Evolutionary conservation across 441 rosid genomes (phyloP).

Genomic region (Pelargonium fulgidum): DNA sequence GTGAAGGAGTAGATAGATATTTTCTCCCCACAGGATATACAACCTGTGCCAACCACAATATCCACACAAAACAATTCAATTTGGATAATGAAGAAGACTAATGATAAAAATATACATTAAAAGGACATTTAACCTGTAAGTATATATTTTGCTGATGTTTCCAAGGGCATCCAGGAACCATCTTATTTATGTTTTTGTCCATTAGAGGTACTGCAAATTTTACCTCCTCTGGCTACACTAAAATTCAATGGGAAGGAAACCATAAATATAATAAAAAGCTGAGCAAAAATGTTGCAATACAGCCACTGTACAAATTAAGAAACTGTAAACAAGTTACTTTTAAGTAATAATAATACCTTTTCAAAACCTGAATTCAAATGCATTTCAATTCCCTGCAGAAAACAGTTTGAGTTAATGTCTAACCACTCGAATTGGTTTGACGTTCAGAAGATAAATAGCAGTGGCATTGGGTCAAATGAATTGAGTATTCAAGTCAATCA

Average conservation of each 20-base stretch:
- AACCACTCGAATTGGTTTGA: not conserved
- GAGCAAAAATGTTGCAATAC: not conserved
- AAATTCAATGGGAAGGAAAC: conserved; percentile 48
- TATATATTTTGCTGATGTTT: conserved; percentile 73
- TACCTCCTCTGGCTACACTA: conserved; percentile 86
- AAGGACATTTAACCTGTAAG: conserved; percentile 56
- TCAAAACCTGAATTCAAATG: conserved; percentile 64
- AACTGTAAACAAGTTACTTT: conserved; percentile 15
- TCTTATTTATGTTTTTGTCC: conserved; percentile 68
- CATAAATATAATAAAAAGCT: conserved; percentile 27
- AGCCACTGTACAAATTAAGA: conserved; percentile 11
- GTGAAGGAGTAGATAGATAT: conserved; percentile 58
- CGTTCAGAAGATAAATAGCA: not conserved
- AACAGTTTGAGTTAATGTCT: conserved; percentile 1
- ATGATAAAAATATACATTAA: not conserved
- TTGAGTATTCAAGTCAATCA: not conserved
- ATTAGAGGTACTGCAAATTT: conserved; percentile 78
- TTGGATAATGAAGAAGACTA: not conserved
- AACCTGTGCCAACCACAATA: conserved; percentile 37
- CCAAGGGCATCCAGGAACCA: conserved; percentile 88
- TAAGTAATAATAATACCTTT: conserved; percentile 50
- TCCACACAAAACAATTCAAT: conserved; percentile 16
- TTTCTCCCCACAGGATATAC: conserved; percentile 71
- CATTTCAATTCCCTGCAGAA: conserved; percentile 86
- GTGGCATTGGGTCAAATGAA: not conserved